Percentiles rank a stretch among this genome's conserved stretches.
Conservation (phyloP, 2,329 filamentous ascomycete species). For the Tetracladium maxilliforme region DNA sequence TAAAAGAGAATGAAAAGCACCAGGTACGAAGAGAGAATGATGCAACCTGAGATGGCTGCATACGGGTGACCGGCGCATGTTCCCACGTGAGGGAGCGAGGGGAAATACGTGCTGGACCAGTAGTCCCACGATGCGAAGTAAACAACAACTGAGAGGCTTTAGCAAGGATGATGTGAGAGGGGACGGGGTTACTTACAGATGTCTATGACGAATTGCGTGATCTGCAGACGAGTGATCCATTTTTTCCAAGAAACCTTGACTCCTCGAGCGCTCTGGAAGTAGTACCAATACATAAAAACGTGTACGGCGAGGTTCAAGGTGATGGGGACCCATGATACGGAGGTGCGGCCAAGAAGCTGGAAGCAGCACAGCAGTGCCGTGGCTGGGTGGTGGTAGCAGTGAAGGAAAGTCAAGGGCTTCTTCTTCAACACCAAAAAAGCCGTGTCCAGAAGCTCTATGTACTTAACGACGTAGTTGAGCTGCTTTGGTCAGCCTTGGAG, state of each 20-base stretch:
- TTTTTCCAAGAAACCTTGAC: conserved; percentile 12
- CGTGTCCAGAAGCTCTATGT: conserved; percentile 13
- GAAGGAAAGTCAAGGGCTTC: conserved; percentile 14
- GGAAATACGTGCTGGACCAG: conserved; percentile 9
- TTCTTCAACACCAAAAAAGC: conserved; percentile 13
- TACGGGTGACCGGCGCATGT: conserved; percentile 11
- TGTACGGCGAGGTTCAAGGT: conserved; percentile 12
- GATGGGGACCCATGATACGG: conserved; percentile 14
- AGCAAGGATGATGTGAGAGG: neutral
- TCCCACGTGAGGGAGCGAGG: conserved; percentile 9
- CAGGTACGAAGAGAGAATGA: conserved; percentile 11
- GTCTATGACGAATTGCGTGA: conserved; percentile 13
- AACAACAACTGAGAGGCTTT: conserved; percentile 8
- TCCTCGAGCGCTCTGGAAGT: conserved; percentile 13
- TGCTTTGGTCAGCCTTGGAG: conserved; percentile 2
- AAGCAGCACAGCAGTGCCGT: conserved; percentile 13
- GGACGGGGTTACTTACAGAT: conserved; percentile 5
- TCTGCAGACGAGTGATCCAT: conserved; percentile 13
- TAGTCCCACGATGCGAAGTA: conserved; percentile 12
- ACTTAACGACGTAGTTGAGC: conserved; percentile 13
- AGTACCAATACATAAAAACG: conserved; percentile 16
- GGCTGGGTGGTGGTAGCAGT: conserved; percentile 13
- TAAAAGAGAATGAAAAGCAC: conserved; percentile 13
- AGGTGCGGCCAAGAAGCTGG: conserved; percentile 11
- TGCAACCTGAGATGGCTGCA: conserved; percentile 9